Percentiles rank a stretch among this genome's conserved stretches.
Conservation (phyloP, 768 basidiomycete genomes). For the Kwoniella sp. region DNA sequence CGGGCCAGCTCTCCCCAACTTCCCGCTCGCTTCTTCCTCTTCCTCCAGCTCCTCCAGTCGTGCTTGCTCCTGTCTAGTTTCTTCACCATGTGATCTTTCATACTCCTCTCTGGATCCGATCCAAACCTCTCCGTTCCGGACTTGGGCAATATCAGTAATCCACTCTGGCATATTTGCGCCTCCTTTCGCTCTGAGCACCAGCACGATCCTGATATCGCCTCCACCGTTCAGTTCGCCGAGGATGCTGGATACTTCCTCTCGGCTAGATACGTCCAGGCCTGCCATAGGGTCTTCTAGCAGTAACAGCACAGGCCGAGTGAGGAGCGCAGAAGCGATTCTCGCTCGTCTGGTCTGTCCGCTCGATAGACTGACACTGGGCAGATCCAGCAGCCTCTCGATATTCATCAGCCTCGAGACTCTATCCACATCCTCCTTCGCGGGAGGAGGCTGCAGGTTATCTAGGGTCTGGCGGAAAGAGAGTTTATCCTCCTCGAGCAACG, state of each 20-base stretch:
- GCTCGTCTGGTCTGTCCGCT: conserved; percentile 91
- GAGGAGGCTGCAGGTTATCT: conserved; percentile 29
- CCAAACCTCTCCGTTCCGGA: conserved; percentile 58
- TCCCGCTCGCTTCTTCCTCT: background rate
- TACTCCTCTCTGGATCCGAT: conserved; percentile 62
- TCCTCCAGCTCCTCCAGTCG: background rate
- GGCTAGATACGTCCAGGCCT: conserved; percentile 50
- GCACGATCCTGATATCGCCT: conserved; percentile 39
- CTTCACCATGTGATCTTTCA: conserved; percentile 8
- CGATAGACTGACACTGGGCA: conserved; percentile 80
- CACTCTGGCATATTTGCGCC: conserved; percentile 47
- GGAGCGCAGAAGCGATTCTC: conserved; percentile 74
- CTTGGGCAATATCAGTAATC: conserved; percentile 52
- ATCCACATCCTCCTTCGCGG: conserved; percentile 58
- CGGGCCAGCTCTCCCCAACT: no score
- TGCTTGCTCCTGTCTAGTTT: background rate
- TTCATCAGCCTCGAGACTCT: conserved; percentile 64
- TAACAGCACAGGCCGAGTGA: conserved; percentile 71
- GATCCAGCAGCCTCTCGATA: conserved; percentile 68
- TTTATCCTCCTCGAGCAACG: conserved; percentile 79
- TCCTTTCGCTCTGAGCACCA: conserved; percentile 52
- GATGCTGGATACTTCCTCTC: conserved; percentile 46
- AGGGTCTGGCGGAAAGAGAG: conserved; percentile 74
- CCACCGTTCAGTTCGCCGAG: conserved; percentile 46
- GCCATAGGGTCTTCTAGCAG: conserved; percentile 82